phyloP scores from a whole-genome alignment of 2,329 filamentous ascomycete genomes.

The Talaromyces sp. region DNA sequence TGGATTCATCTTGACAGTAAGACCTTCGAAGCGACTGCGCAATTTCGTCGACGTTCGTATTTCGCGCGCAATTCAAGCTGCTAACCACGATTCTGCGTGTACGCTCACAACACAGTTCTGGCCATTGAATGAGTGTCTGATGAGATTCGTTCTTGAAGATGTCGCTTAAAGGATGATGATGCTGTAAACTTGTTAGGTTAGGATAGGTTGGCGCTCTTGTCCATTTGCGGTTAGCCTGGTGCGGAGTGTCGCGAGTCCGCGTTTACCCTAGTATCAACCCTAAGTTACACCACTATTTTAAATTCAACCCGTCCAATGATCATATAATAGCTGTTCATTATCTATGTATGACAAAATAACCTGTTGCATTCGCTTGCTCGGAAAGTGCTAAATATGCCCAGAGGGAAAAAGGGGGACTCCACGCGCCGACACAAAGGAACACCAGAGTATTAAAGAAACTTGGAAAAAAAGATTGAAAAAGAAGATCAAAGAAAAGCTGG shows the following conservation, averaged over 20 bases:
- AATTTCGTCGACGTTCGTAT: background rate
- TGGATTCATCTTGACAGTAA: conserved; percentile 51
- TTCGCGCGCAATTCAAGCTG: background rate
- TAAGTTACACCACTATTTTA: background rate
- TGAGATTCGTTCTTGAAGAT: background rate
- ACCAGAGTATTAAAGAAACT: background rate
- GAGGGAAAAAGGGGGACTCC: background rate
- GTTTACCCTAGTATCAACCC: background rate
- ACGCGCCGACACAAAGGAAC: background rate
- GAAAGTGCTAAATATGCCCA: background rate
- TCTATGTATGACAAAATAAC: background rate
- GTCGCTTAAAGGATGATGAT: conserved; percentile 5
- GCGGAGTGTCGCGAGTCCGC: background rate
- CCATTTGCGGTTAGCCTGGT: conserved; percentile 6
- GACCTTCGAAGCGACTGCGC: background rate
- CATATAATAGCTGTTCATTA: background rate
- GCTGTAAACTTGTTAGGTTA: conserved; percentile 5
- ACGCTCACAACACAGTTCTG: background rate
- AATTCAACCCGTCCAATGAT: background rate
- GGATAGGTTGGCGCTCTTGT: background rate
- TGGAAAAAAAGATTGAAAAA: background rate
- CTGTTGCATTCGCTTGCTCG: background rate
- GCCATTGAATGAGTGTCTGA: conserved; percentile 2
- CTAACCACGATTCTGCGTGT: background rate
- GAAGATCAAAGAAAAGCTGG: background rate